phyloP scores from a whole-genome alignment of 2,329 filamentous ascomycete species.

The Annulohypoxylon truncatum region DNA sequence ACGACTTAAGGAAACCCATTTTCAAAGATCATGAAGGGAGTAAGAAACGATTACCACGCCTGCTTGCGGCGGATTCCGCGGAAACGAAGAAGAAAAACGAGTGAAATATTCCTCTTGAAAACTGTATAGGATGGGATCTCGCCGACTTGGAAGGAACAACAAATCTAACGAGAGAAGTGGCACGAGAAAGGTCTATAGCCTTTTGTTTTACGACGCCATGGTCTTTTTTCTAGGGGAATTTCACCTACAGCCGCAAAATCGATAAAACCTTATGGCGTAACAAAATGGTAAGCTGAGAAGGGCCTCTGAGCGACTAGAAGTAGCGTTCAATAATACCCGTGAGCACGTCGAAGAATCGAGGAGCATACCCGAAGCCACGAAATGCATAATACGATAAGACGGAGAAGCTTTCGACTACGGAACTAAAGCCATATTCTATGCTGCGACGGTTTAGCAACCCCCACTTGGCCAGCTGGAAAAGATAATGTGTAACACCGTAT shows the following conservation, averaged over 20 bases:
- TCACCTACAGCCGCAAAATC: slow-evolving; percentile 32
- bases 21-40: slow-evolving; percentile 20
- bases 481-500: slow-evolving; percentile 23
- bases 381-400: slow-evolving; percentile 25
- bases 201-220: slow-evolving; percentile 34
- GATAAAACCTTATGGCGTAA: slow-evolving; percentile 29
- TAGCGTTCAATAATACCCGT: slow-evolving; percentile 28
- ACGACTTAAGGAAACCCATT: slow-evolving; percentile 52
- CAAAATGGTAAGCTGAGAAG: slow-evolving; percentile 31
- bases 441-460: slow-evolving; percentile 4
- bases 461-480: slow-evolving; percentile 24
- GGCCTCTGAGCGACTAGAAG: slow-evolving; percentile 24
- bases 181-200: slow-evolving; percentile 31
- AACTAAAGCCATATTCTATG: slow-evolving; percentile 12
- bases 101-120: slow-evolving; percentile 12
- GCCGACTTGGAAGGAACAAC: background rate
- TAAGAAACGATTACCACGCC: slow-evolving; percentile 30
- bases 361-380: slow-evolving; percentile 24
- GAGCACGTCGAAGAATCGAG: slow-evolving; percentile 18
- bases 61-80: slow-evolving; percentile 26
- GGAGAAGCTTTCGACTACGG: slow-evolving; percentile 15
- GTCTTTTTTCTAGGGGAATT: slow-evolving; percentile 31
- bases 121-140: slow-evolving; percentile 13
- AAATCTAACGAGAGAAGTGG: slow-evolving; percentile 25
- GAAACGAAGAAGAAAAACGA: background rate